Evolutionary conservation across 208 protist genomes (phyloP).

Genomic region (Acanthamoeba sp.): DNA sequence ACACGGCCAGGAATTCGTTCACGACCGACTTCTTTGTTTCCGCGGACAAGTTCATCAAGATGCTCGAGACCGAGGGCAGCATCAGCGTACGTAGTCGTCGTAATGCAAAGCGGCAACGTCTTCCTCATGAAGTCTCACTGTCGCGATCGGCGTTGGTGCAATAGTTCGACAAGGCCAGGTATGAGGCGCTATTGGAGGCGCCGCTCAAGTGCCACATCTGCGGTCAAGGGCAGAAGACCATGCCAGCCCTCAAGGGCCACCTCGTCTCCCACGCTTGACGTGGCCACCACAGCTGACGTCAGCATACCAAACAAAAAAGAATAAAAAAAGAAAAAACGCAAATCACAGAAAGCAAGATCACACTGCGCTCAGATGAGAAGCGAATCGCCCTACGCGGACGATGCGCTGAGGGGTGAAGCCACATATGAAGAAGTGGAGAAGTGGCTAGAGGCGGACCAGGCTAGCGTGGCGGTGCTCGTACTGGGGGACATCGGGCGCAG

Average conservation of each 20-base stretch:
- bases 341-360: neutral
- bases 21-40: constrained; percentile 53
- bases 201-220: constrained; percentile 37
- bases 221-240: neutral
- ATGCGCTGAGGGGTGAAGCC: neutral
- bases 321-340: no score
- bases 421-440: neutral
- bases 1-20: constrained; percentile 22
- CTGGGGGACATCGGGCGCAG: constrained; percentile 44
- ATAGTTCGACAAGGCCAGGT: constrained; percentile 4
- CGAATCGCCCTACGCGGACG: neutral
- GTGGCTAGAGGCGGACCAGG: neutral
- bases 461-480: constrained; percentile 30
- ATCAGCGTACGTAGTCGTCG: neutral
- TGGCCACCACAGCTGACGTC: no score
- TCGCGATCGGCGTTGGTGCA: neutral
- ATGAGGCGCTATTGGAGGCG: neutral
- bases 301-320: no score
- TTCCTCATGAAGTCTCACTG: neutral
- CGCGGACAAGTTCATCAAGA: constrained; percentile 37
- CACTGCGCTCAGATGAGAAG: neutral
- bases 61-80: neutral
- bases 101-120: no score
- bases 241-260: constrained; percentile 18
- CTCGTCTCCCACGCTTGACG: neutral